Evolutionary conservation across 805 yeast genomes (phyloP).

Genomic region (Diddensiella transvaalensis): DNA sequence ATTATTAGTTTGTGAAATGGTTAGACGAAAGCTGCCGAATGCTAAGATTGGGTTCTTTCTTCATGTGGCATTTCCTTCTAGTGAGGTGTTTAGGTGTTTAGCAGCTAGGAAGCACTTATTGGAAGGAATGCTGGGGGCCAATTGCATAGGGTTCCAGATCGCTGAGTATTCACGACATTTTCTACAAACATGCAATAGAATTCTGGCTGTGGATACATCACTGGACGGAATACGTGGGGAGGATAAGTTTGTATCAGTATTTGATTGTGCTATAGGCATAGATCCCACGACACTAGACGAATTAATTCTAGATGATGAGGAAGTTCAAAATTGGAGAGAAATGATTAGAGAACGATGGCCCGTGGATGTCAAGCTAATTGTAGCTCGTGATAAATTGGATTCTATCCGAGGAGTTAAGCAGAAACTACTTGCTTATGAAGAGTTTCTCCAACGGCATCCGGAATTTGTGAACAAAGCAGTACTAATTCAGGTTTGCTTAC

Average conservation of each 20-base stretch:
- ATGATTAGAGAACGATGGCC: slow-evolving; percentile 78
- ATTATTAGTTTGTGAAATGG: slow-evolving; percentile 79
- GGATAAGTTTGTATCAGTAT: slow-evolving; percentile 33
- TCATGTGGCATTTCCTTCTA: slow-evolving; percentile 92
- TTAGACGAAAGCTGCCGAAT: slow-evolving; percentile 67
- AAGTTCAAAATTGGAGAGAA: slow-evolving; percentile 32
- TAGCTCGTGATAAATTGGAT: slow-evolving; percentile 86
- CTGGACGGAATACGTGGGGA: slow-evolving; percentile 79
- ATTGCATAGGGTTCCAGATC: slow-evolving; percentile 83
- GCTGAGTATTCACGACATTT: slow-evolving; percentile 93
- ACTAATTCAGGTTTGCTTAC: slow-evolving; percentile 60
- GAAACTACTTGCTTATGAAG: slow-evolving; percentile 82
- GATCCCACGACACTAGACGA: slow-evolving; percentile 46
- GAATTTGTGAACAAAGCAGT: slow-evolving; percentile 64
- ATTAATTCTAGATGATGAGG: slow-evolving; percentile 40
- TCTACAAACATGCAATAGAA: slow-evolving; percentile 80
- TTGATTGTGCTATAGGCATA: slow-evolving; percentile 39
- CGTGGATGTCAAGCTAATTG: slow-evolving; percentile 52
- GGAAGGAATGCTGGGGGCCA: slow-evolving; percentile 84
- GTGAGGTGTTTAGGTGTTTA: slow-evolving; percentile 90
- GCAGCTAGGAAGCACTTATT: slow-evolving; percentile 79
- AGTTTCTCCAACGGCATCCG: slow-evolving; percentile 69
- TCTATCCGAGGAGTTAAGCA: slow-evolving; percentile 83
- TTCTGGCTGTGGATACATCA: slow-evolving; percentile 78
- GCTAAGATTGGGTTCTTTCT: slow-evolving; percentile 90